These are phyloP conservation scores for Diaporthe sp. DNA, from an alignment of 2,329 filamentous ascomycete genomes.

Conservation along the genomic window DNA sequence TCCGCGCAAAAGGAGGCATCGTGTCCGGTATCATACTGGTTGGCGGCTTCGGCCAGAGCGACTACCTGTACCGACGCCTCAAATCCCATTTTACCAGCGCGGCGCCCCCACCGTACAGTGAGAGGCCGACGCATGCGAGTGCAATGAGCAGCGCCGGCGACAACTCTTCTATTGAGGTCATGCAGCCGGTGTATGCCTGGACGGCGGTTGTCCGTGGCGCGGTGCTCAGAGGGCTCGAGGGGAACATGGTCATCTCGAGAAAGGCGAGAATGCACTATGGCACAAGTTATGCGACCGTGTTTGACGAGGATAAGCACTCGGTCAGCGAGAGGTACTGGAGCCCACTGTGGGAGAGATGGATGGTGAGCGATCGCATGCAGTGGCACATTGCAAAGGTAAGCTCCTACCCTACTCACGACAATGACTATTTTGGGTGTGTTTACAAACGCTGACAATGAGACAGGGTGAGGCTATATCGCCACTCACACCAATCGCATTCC, in stretches of 20 bases:
- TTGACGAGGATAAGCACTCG: conserved; percentile 80
- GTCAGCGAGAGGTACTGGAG: conserved; percentile 83
- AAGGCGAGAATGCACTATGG: conserved; percentile 84
- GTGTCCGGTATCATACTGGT: conserved; percentile 84
- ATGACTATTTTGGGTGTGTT: not conserved
- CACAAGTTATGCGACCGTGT: conserved; percentile 84
- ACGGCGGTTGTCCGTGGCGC: conserved; percentile 84
- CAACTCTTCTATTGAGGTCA: conserved; percentile 77
- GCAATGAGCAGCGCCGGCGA: conserved; percentile 57
- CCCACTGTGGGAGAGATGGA: conserved; percentile 84
- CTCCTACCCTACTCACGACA: no score
- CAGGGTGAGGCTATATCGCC: conserved; percentile 82
- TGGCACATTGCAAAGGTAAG: conserved; percentile 85
- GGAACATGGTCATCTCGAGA: conserved; percentile 82
- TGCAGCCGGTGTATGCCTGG: conserved; percentile 87
- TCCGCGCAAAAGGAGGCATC: conserved; percentile 71
- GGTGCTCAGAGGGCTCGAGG: conserved; percentile 80
- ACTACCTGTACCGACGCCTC: conserved; percentile 79
- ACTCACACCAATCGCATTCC: conserved; percentile 81
- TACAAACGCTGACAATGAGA: conserved; percentile 2
- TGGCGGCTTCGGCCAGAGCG: conserved; percentile 84
- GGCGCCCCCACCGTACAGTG: conserved; percentile 73
- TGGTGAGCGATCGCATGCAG: conserved; percentile 86
- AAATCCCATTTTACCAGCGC: conserved; percentile 75
- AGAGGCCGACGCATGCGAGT: conserved; percentile 76